phyloP scores from a whole-genome alignment of 805 yeast species.

The Candida broadrunensis region DNA sequence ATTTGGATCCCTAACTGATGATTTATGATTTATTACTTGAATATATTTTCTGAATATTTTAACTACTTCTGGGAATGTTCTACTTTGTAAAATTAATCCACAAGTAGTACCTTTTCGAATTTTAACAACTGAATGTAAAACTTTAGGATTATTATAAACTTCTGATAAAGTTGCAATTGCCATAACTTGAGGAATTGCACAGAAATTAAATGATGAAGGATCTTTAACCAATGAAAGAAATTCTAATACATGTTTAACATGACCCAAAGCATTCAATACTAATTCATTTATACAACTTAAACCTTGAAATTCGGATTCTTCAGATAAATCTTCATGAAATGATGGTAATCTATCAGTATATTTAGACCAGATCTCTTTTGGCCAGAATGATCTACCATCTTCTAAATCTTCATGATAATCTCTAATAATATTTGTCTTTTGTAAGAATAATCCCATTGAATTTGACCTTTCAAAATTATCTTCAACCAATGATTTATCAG shows the following conservation, averaged over 20 bases:
- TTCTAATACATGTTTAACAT: conserved; percentile 70
- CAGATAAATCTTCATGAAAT: conserved; percentile 37
- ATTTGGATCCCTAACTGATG: conserved; percentile 80
- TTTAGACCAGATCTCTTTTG: conserved; percentile 86
- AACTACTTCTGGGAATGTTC: conserved; percentile 73
- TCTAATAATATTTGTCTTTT: conserved; percentile 93
- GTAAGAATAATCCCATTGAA: conserved; percentile 93
- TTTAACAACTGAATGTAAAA: conserved; percentile 73
- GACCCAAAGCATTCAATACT: conserved; percentile 73
- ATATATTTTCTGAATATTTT: conserved; percentile 73
- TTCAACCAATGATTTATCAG: conserved; percentile 45
- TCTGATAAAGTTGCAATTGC: conserved; percentile 91
- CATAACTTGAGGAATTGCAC: conserved; percentile 99
- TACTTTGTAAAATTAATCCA: conserved; percentile 65
- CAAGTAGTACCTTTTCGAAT: conserved; percentile 89
- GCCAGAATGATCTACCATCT: conserved; percentile 96
- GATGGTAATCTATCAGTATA: conserved; percentile 65
- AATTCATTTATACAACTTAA: conserved; percentile 77
- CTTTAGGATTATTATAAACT: conserved; percentile 75
- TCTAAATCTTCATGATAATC: conserved; percentile 89
- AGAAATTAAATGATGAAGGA: conserved; percentile 81
- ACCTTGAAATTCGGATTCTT: conserved; percentile 53
- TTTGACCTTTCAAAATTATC: conserved; percentile 60
- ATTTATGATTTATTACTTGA: conserved; percentile 72
- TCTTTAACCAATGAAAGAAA: conserved; percentile 78